Evolutionary conservation across 1,284 basidiomycete genomes (phyloP), one percentile per base, ranked within the genome.

Genomic region (Stereum hirsutum): DNA sequence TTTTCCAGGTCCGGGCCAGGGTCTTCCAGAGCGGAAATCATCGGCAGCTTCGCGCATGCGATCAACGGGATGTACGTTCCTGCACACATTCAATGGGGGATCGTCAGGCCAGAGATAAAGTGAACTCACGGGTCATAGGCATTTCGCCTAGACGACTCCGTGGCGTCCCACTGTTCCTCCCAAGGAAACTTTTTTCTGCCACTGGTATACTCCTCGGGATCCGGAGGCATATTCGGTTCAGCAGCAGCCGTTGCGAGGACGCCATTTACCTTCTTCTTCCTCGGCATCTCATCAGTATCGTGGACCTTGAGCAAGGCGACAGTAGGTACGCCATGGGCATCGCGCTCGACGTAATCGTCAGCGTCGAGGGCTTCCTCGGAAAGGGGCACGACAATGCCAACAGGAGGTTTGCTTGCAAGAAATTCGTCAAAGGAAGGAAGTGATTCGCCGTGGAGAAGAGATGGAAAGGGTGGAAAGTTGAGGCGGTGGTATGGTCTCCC

Each of bases 151-250:
- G 65, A 55, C 47, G 61, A 54, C 54, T 84, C 81, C 6, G 62
- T 66, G 32, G 74, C 70, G 31, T 68, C 69, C 83, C 83, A 87
- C 15, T 72, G 64, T 44, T 83, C 75, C 60, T 71, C 82, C 83
- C 82, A 87, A 33, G 62, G n/a, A n/a, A n/a, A n/a, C n/a, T n/a
- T n/a, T n/a, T n/a, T n/a, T n/a, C n/a, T n/a, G n/a, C n/a, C n/a
- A n/a, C n/a, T n/a, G n/a, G n/a, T n/a, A n/a, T n/a, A 54, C 51
- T 52, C 57, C 36, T 51, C 50, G 12, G 56, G 55, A 10, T 42
- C 17, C 31, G 33, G 33, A 17, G 33, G 33, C 11, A 17, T 10
- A n/a, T 10, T 19, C 15, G 33, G 14, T n/a, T n/a, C 33, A 35
- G 33, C 15, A 20, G 17, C 33, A 17, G 12, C 15, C 28, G n/a